Percentiles rank a stretch among this genome's conserved stretches.
phyloP scores from a whole-genome alignment of 139 green algal genomes.

The Zygnema circumcarinatum region DNA sequence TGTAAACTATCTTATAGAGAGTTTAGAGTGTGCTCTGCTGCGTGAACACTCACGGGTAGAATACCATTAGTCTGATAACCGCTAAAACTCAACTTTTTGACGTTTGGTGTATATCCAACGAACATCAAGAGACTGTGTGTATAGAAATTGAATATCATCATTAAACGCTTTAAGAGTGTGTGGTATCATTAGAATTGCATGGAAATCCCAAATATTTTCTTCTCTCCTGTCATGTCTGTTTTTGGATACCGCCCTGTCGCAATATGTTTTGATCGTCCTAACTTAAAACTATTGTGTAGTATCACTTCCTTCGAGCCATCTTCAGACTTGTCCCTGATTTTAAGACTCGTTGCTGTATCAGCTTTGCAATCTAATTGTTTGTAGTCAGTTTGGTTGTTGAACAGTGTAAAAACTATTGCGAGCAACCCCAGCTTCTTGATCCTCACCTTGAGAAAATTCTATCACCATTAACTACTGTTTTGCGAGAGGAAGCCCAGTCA shows the following conservation, averaged over 20 bases:
- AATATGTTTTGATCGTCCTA: not conserved
- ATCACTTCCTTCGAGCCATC: not conserved
- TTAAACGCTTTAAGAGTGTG: too few species aligned
- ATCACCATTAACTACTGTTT: conserved; percentile 70
- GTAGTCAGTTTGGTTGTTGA: not conserved
- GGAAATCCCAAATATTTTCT: not conserved
- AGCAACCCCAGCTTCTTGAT: conserved; percentile 94
- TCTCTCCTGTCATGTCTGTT: not conserved
- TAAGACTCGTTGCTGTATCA: not conserved
- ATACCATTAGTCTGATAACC: too few species aligned
- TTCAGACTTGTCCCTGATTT: not conserved
- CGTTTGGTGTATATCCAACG: too few species aligned
- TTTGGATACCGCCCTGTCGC: not conserved
- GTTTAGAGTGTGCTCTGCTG: too few species aligned
- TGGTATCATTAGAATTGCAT: too few species aligned
- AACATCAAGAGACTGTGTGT: too few species aligned
- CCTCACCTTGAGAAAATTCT: conserved; percentile 83
- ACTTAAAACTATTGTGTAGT: not conserved
- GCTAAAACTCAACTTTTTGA: too few species aligned
- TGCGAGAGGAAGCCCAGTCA: conserved; percentile 66
- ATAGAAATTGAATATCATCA: too few species aligned
- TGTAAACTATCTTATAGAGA: not conserved
- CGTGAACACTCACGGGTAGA: too few species aligned
- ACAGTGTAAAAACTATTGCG: conserved; percentile 92
- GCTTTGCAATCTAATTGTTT: not conserved